Percentiles rank a stretch among this genome's conserved stretches.
These are phyloP conservation scores for Anthostomella pinea DNA, from an alignment of 2,329 filamentous ascomycete genomes.

Conservation along the genomic window DNA sequence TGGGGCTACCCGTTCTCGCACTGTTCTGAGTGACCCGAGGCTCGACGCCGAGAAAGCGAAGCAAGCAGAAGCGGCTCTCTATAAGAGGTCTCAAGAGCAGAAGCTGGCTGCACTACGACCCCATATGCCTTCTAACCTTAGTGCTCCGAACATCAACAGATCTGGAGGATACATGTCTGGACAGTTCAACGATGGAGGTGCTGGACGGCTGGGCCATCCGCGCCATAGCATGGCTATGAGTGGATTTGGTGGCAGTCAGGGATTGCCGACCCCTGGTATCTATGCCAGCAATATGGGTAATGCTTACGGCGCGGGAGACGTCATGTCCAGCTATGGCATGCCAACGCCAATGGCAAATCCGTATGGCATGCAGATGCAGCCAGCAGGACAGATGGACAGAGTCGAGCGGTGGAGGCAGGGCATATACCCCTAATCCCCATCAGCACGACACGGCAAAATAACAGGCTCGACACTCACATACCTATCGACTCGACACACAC, in stretches of 20 bases:
- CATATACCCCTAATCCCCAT: constrained; percentile 27
- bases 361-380: constrained; percentile 25
- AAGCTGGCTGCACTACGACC: constrained; percentile 47
- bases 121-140: constrained; percentile 47
- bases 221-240: constrained; percentile 23
- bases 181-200: constrained; percentile 52
- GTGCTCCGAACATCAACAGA: constrained; percentile 29
- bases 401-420: constrained; percentile 35
- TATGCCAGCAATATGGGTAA: constrained; percentile 23
- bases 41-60: constrained; percentile 40
- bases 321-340: constrained; percentile 17
- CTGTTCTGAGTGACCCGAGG: constrained; percentile 39
- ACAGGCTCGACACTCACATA: no score
- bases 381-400: constrained; percentile 29
- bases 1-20: constrained; percentile 36
- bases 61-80: constrained; percentile 40
- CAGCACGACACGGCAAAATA: no score
- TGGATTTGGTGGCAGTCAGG: constrained; percentile 8
- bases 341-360: constrained; percentile 16
- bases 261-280: constrained; percentile 13
- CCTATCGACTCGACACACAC: no score
- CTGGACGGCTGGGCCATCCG: constrained; percentile 34
- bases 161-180: constrained; percentile 50
- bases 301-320: constrained; percentile 19
- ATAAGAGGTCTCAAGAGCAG: constrained; percentile 42